These are phyloP conservation scores for Ophiostoma sp. DNA, from an alignment of 2,329 filamentous ascomycete species.

Conservation along the genomic window DNA sequence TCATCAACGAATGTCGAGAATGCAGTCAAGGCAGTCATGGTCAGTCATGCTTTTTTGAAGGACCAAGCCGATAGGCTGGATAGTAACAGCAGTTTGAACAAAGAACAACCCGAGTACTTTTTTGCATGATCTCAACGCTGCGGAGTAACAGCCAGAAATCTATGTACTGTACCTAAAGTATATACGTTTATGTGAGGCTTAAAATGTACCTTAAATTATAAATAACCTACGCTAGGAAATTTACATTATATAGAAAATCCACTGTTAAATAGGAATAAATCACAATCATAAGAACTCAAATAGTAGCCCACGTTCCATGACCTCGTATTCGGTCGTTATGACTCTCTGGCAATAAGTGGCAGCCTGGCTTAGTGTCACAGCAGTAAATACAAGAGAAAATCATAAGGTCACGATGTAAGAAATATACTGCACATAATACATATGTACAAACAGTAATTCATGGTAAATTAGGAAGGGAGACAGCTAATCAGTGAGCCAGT, in stretches of 20 bases:
- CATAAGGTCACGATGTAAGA: background rate
- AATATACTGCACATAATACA: background rate
- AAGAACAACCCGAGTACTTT: background rate
- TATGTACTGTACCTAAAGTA: background rate
- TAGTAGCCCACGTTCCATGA: background rate
- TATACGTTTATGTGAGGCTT: background rate
- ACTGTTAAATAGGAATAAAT: background rate
- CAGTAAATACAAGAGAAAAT: background rate
- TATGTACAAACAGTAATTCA: background rate
- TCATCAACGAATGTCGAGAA: background rate
- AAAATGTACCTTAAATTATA: constrained; percentile 3
- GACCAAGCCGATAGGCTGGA: background rate
- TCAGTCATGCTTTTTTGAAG: background rate
- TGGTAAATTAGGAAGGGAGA: background rate
- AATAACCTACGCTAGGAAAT: constrained; percentile 1
- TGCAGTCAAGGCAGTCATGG: background rate
- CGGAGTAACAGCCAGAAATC: background rate
- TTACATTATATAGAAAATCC: background rate
- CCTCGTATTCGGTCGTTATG: constrained; percentile 5
- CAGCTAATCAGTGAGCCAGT: background rate
- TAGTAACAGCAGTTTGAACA: background rate
- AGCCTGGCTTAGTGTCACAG: background rate
- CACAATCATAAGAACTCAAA: background rate
- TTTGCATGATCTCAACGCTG: background rate
- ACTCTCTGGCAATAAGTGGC: background rate